These are phyloP conservation scores for Cryphonectria japonica DNA, from an alignment of 2,329 filamentous ascomycete species.

Conservation along the genomic window DNA sequence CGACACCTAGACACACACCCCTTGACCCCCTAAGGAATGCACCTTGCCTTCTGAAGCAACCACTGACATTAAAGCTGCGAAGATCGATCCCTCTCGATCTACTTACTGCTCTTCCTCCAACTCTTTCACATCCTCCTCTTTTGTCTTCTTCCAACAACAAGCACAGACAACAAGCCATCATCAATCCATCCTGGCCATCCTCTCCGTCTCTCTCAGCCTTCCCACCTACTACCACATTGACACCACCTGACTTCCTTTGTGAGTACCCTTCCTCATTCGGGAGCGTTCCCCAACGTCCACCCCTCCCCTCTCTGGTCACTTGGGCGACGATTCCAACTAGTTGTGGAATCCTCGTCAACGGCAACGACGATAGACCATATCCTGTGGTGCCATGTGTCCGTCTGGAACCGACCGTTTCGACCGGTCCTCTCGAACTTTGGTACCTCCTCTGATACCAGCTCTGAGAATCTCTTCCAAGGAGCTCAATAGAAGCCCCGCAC, in stretches of 20 bases:
- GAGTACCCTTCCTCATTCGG: neutral
- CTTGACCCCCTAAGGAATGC: neutral
- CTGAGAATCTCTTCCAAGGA: neutral
- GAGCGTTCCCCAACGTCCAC: neutral
- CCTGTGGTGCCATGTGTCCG: neutral
- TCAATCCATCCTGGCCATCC: neutral
- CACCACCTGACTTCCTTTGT: neutral
- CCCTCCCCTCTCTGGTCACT: neutral
- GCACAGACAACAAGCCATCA: neutral
- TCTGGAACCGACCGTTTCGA: neutral
- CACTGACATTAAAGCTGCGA: neutral
- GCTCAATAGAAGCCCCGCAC: conserved; percentile 3
- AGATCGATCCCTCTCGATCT: neutral
- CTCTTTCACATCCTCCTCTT: neutral
- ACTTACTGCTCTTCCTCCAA: neutral
- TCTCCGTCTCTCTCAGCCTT: neutral
- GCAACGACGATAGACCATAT: neutral
- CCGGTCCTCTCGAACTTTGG: neutral
- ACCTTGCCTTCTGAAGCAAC: neutral
- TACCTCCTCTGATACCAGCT: neutral
- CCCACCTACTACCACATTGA: neutral
- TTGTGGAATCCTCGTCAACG: conserved; percentile 3
- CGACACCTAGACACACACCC: neutral
- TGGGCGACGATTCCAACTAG: neutral
- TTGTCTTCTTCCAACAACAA: neutral